Conservation (phyloP, 257 asterid genomes). For the Nicotiana paniculata region DNA sequence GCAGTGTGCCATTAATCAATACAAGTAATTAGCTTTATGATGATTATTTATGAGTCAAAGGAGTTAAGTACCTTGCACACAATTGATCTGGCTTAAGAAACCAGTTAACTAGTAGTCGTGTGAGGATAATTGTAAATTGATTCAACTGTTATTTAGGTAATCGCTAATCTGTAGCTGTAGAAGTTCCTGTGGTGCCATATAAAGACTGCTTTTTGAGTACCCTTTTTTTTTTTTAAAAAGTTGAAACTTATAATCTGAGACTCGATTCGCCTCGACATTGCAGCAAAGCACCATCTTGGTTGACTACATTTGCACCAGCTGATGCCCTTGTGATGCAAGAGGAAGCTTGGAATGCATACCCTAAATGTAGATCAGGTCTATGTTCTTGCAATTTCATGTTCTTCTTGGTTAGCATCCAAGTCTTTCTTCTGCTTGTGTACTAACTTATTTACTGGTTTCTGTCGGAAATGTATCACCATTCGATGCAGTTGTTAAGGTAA, state of each 20-base stretch:
- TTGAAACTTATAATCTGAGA: background rate
- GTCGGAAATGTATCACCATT: conserved; percentile 14
- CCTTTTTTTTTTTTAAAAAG: background rate
- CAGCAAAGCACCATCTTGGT: conserved; percentile 19
- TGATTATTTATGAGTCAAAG: too few relatives aligned
- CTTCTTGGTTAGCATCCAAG: background rate
- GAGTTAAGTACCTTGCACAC: background rate
- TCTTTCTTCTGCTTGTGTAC: conserved; percentile 1
- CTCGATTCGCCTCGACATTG: background rate
- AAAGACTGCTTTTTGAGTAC: background rate
- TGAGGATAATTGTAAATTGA: background rate
- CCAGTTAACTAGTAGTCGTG: background rate
- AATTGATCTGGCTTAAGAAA: background rate
- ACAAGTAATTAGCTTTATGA: background rate
- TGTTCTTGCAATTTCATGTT: background rate
- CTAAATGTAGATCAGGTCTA: conserved; percentile 15
- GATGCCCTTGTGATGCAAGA: conserved; percentile 18
- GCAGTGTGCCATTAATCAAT: background rate
- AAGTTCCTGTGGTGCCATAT: background rate
- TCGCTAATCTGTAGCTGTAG: background rate
- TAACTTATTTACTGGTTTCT: conserved; percentile 15
- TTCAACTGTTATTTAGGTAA: background rate
- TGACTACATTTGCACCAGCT: conserved; percentile 13
- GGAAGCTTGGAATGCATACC: conserved; percentile 20
- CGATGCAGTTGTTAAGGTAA: conserved; percentile 73